Base-by-base conservation (phyloP, 2,329 filamentous ascomycete genomes). In the Talaromyces islandicus region DNA sequence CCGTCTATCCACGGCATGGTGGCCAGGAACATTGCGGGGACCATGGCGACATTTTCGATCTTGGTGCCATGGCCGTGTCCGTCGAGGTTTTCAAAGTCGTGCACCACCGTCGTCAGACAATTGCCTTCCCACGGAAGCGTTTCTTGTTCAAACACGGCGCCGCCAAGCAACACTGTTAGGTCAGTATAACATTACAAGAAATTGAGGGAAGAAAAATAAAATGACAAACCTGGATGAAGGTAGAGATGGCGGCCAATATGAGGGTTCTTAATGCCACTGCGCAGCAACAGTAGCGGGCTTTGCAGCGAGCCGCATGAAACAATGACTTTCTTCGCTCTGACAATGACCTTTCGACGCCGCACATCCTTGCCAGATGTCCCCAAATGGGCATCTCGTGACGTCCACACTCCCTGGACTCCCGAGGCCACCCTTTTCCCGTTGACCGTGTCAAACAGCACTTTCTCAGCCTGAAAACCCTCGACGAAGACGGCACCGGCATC, bases 211-310 rank as follows among this genome's bases (percentile, higher is more conserved):
- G 0, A 51, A 9, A 17, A 5, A 24, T 41, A 43, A 19, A 12
- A 51, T 9, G 9, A 70, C 68, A 81, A 82, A 68, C 86, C 87
- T 1, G 92, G 93, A 69, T 97, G 93, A 0, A 96, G 74, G 67
- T 94, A 81, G 3, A 97, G 83, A 67, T 97, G 90, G 7, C 82
- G 83, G 27, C 93, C 93, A 63, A 97, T 88, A 60, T 96, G 87
- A 4, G 81, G 81, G 70, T 96, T 96, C 78, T 83, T 87, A 55
- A 97, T 73, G 1, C 91, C 91, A 62, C 91, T 96, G 55, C 88
- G 88, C 64, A 87, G 78, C 50, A 97, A 79, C 1, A 97, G 71
- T 1, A 93, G 72, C 0, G 93, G 92, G 51, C 86, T 92, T 69
- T 90, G 86, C 58, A 97, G 76, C 0, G 88, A 85, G 4, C 93